Evolutionary conservation across 2,329 filamentous ascomycete genomes (phyloP), one percentile per base, ranked within the genome.

Genomic region (Curvularia lunata): DNA sequence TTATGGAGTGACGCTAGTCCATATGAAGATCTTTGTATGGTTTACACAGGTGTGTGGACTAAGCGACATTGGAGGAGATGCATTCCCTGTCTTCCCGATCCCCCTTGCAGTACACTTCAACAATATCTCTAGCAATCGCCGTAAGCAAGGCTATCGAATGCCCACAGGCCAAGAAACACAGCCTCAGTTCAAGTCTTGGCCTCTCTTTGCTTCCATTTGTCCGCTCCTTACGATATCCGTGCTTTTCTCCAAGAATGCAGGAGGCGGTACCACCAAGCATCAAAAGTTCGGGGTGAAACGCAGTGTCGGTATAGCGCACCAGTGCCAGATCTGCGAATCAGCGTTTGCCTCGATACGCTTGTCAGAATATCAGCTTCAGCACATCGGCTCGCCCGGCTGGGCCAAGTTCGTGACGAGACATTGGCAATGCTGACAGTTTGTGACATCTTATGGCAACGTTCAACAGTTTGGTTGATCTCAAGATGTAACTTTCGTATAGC

Each of bases 351-450:
- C 28, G 13, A 13, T 19, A 34, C 9, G 34, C 16, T 27, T 34
- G 16, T 42, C n/a, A 16, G 28, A 3, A 30, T 12, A 9, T 30
- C 10, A 30, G 27, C 21, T 32, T 18, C 27, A 28, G n/a, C 18
- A 48, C 21, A 57, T 43, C 54, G 49, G 32, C 40, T 23, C 32
- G 43, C 30, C 54, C 54, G 54, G 43, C 54, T 53, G 32, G 54
- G 54, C 54, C 48, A 48, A 12, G 12, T 19, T 16, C 19, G 8
- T 16, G 25, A 32, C 10, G 16, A 30, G 18, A 13, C 23, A 21
- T 38, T 46, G 12, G n/a, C 10, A 30, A 52, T 38, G 27, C 28
- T 37, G 18, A 23, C 42, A 9, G 19, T 28, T 25, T 16, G 21
- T 28, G n/a, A 46, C 34, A 27, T 28, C 4, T 8, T 38, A 28